Evolutionary conservation across 1,139 yeast species (phyloP).

Genomic region (Kodamaea suecica): DNA sequence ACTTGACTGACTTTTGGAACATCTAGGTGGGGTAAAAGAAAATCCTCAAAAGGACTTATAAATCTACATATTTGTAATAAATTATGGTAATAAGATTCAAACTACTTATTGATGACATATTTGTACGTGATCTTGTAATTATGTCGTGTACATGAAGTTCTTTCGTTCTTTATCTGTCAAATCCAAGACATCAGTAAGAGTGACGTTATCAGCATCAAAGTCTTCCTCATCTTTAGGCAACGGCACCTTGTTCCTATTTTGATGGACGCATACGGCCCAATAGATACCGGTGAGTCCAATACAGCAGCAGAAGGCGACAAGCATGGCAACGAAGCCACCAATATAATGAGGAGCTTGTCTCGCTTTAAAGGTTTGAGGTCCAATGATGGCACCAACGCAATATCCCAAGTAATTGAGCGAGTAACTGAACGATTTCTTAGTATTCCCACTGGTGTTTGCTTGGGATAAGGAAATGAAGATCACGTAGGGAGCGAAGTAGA

Average conservation of each 20-base stretch:
- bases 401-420: conserved; percentile 24
- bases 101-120: too few relatives aligned
- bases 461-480: conserved; percentile 35
- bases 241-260: conserved; percentile 23
- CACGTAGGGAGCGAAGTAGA: conserved; percentile 24
- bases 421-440: conserved; percentile 27
- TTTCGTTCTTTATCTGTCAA: conserved; percentile 26
- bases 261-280: conserved; percentile 23
- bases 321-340: conserved; percentile 24
- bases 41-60: too few relatives aligned
- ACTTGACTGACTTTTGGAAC: conserved; percentile 22
- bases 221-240: conserved; percentile 11
- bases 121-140: conserved; percentile 1
- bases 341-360: conserved; percentile 22
- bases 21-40: background rate
- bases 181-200: conserved; percentile 23
- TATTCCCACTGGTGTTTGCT: conserved; percentile 37
- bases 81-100: too few relatives aligned
- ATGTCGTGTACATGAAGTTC: conserved; percentile 25
- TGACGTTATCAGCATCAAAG: conserved; percentile 17
- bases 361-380: conserved; percentile 37
- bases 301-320: conserved; percentile 22
- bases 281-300: conserved; percentile 23
- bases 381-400: conserved; percentile 37
- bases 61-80: too few relatives aligned